Percentiles rank a stretch among this genome's conserved stretches.
These are phyloP conservation scores for Discostella stelligera DNA, from an alignment of 352 stramenopile genomes.

Conservation along the genomic window DNA sequence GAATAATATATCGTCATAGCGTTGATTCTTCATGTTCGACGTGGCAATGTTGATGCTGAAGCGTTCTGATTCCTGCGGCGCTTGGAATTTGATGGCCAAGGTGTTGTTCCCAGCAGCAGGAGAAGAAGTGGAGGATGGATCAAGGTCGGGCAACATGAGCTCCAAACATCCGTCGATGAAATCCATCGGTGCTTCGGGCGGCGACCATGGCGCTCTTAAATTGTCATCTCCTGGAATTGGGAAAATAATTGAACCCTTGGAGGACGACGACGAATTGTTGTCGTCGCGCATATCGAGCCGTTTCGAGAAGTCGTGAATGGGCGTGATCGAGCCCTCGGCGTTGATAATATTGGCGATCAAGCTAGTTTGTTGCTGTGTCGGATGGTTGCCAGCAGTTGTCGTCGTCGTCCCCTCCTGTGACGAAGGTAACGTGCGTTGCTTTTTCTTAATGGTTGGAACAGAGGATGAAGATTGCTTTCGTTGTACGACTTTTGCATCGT, in stretches of 20 bases:
- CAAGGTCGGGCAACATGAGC: conserved; percentile 70
- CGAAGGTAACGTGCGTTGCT: conserved; percentile 32
- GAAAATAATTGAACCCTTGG: conserved; percentile 51
- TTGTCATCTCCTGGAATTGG: conserved; percentile 27
- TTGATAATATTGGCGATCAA: conserved; percentile 68
- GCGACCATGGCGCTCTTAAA: conserved; percentile 45
- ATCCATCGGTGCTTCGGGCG: conserved; percentile 39
- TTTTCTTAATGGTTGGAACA: conserved; percentile 53
- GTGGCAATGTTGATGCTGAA: conserved; percentile 79
- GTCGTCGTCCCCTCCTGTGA: neutral
- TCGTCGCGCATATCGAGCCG: conserved; percentile 50
- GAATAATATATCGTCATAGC: conserved; percentile 73
- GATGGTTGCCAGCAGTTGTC: conserved; percentile 11
- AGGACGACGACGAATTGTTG: neutral
- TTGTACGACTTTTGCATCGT: too few species aligned
- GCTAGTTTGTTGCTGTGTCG: conserved; percentile 18
- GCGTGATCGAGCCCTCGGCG: conserved; percentile 45
- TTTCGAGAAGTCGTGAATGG: conserved; percentile 79
- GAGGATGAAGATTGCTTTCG: neutral
- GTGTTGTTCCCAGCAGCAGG: conserved; percentile 69
- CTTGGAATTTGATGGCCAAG: conserved; percentile 80
- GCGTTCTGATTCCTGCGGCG: conserved; percentile 58
- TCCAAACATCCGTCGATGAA: conserved; percentile 69
- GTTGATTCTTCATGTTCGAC: conserved; percentile 42
- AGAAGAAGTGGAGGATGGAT: conserved; percentile 41